Conservation (phyloP, 768 basidiomycete species). For the Trametes gibbosa region DNA sequence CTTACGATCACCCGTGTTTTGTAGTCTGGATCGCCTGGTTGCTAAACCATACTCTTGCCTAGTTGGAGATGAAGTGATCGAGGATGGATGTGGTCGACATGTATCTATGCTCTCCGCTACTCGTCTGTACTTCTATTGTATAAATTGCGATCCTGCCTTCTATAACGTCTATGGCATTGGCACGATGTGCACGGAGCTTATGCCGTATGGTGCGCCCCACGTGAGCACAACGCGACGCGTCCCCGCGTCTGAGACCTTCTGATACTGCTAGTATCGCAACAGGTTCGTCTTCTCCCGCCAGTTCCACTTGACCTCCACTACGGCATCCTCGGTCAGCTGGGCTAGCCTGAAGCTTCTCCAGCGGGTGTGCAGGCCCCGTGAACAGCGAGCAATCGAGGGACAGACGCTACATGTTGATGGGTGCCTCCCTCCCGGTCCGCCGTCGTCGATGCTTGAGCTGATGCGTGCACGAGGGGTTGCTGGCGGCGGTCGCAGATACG, state of each 20-base stretch:
- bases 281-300: neutral
- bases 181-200: neutral
- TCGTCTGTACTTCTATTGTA: slow-evolving; percentile 3
- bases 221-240: slow-evolving; percentile 8
- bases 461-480: neutral
- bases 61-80: neutral
- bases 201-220: slow-evolving; percentile 3
- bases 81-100: neutral
- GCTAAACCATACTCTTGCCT: neutral
- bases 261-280: slow-evolving; percentile 5
- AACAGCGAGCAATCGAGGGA: neutral
- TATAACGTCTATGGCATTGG: neutral
- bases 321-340: slow-evolving; percentile 15
- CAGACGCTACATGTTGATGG: neutral
- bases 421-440: slow-evolving; percentile 14
- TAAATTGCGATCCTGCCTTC: neutral
- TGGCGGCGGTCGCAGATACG: neutral
- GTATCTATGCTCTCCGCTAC: slow-evolving; percentile 9
- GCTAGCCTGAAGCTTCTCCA: neutral
- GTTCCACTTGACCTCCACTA: neutral
- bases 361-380: slow-evolving; percentile 8
- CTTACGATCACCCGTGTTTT: neutral
- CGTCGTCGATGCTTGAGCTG: neutral
- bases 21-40: neutral
- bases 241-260: neutral